Percentiles rank a stretch among this genome's conserved stretches.
Evolutionary conservation across 805 yeast species (phyloP).

Genomic region (Ogataea zsoltii): DNA sequence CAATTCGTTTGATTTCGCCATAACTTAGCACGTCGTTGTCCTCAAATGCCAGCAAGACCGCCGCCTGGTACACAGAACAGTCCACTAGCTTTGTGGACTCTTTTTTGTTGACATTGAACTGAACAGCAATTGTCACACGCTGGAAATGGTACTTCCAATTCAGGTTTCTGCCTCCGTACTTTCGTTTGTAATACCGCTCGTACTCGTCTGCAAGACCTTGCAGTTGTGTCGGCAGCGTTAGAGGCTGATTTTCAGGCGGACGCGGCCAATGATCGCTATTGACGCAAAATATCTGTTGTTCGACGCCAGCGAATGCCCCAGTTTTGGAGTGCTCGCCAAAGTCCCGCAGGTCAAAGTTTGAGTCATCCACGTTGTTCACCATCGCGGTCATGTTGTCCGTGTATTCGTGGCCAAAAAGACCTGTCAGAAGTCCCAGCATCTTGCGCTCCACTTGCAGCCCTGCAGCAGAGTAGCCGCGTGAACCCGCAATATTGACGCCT

Average conservation of each 20-base stretch:
- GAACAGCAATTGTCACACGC: conserved; percentile 36
- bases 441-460: conserved; percentile 14
- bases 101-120: conserved; percentile 32
- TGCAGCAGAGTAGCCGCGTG: conserved; percentile 1
- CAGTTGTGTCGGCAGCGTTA: conserved; percentile 19
- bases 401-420: conserved; percentile 19
- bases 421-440: conserved; percentile 7
- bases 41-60: conserved; percentile 41
- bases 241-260: conserved; percentile 23
- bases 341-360: conserved; percentile 11
- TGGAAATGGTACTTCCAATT: conserved; percentile 48
- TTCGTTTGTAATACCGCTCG: conserved; percentile 12
- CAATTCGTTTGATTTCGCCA: conserved; percentile 26
- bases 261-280: conserved; percentile 22
- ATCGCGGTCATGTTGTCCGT: conserved; percentile 20
- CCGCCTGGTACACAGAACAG: conserved; percentile 47
- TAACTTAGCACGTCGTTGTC: conserved; percentile 25
- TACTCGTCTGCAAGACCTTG: conserved; percentile 5
- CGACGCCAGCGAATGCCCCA: not conserved
- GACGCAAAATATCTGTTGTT: conserved; percentile 14
- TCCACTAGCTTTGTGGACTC: conserved; percentile 19
- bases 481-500: conserved; percentile 9
- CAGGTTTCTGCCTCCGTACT: conserved; percentile 21
- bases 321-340: conserved; percentile 4
- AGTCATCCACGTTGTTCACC: conserved; percentile 17